phyloP scores from a whole-genome alignment of 345 rosid species.

The Populus tremula region DNA sequence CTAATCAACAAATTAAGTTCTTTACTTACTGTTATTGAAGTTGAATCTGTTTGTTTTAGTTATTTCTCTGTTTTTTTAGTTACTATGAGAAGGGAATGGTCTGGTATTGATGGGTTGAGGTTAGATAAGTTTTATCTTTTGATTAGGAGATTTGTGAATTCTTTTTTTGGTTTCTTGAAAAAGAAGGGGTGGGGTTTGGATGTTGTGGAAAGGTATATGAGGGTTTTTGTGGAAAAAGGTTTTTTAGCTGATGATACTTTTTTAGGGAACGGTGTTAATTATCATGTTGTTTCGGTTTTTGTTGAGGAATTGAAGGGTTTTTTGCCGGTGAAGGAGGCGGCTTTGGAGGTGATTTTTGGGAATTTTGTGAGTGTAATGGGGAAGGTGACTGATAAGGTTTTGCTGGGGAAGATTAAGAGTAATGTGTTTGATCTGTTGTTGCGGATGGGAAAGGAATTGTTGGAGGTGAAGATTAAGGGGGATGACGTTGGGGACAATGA shows the following conservation, averaged over 20 bases:
- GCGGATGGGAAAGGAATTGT: slow-evolving; percentile 49
- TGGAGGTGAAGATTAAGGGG: slow-evolving; percentile 49
- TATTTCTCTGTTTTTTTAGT: slow-evolving; percentile 72
- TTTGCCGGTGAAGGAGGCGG: slow-evolving; percentile 56
- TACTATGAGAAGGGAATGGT: slow-evolving; percentile 96
- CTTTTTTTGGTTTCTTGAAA: slow-evolving; percentile 45
- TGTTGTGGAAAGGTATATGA: slow-evolving; percentile 42
- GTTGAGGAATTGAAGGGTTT: slow-evolving; percentile 68
- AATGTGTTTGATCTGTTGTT: slow-evolving; percentile 63
- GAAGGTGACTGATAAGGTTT: slow-evolving; percentile 55
- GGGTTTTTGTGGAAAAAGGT: slow-evolving; percentile 43
- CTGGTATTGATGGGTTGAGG: slow-evolving; percentile 74
- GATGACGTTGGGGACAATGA: slow-evolving; percentile 37
- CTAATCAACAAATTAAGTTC: slow-evolving; percentile 64
- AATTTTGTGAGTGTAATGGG: slow-evolving; percentile 57
- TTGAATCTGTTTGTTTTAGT: neutral
- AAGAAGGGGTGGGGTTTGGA: slow-evolving; percentile 62
- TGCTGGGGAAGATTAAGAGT: slow-evolving; percentile 68
- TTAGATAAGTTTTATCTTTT: slow-evolving; percentile 85
- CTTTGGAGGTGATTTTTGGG: slow-evolving; percentile 42
- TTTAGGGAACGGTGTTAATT: slow-evolving; percentile 74
- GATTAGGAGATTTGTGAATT: slow-evolving; percentile 67
- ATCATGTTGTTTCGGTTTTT: slow-evolving; percentile 69
- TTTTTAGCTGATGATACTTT: slow-evolving; percentile 54
- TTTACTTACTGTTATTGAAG: slow-evolving; percentile 27